phyloP scores from a whole-genome alignment of 352 stramenopile species.

The Chloridella minuta region DNA sequence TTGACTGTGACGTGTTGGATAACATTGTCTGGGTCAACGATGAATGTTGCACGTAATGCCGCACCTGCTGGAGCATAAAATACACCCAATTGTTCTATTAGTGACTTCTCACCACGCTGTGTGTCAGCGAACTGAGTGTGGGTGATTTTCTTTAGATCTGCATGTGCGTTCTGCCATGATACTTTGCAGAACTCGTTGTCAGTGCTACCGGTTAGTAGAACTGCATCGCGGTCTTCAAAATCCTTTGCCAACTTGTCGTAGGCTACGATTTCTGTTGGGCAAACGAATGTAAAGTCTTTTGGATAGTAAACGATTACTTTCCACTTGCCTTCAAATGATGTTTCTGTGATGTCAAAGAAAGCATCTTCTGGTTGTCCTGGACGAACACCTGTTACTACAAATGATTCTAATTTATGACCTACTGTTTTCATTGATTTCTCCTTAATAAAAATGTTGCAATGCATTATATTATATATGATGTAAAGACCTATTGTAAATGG shows the following conservation, averaged over 20 bases:
- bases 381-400: no score
- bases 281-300: constrained; percentile 10
- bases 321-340: no score
- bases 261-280: background rate
- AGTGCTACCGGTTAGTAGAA: background rate
- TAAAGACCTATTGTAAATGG: no score
- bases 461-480: no score
- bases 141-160: background rate
- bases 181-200: background rate
- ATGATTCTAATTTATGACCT: no score
- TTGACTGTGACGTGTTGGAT: background rate
- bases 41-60: background rate
- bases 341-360: no score
- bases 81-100: background rate
- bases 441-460: no score
- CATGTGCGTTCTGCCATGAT: background rate
- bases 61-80: no score
- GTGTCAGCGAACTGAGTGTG: background rate
- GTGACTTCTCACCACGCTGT: background rate
- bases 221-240: background rate
- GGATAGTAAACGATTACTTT: background rate
- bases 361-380: no score
- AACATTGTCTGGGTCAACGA: background rate
- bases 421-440: no score
- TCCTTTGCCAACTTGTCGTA: background rate